Evolutionary conservation across 2,329 filamentous ascomycete genomes (phyloP), one percentile per base, ranked within the genome.

Genomic region (Arthrobotrys conoides): DNA sequence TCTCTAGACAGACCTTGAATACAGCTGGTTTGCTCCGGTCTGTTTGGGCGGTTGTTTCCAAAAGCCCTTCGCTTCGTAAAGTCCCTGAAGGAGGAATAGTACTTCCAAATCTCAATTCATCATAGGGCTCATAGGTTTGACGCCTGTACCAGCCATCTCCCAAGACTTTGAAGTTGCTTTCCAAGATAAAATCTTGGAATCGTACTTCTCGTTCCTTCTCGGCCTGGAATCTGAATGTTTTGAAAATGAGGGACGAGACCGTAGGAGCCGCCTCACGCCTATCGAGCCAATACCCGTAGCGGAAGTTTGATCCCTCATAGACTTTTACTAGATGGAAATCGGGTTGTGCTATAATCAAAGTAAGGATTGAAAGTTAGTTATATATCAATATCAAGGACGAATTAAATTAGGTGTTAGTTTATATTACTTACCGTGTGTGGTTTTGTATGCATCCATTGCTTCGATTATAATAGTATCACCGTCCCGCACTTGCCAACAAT

Each of bases 231-330:
- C 61, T 41, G 20, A 65, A 14, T 6, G 20, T 49, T 44, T 49
- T 65, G 44, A 49, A 65, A 5, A 65, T 10, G 48, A 65, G 12
- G 14, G 61, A 65, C 8, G 24, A 65, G n/a, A 49, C 61, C 12
- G 41, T 33, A 1, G 61, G 61, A 18, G 27, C 27, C 18, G 18
- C 16, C 5, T 12, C 36, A 27, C 12, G 8, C 12, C 18, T 36
- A 38, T 30, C 22, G 30, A 49, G 14, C 61, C 61, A 65, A 44
- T 65, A 65, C 16, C 61, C 61, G 41, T 33, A 65, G 12, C n/a
- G 38, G 22, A 65, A 65, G 5, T 20, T 12, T 3, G 20, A 1
- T 9, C 48, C 22, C 3, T 22, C 5, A 20, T 65, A 65, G 3
- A 65, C 61, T 18, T 65, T 51, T 3, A 48, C 48, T 36, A 49